Conservation (phyloP, 1,284 basidiomycete genomes). For the Cutaneotrichosporon arboriforme region DNA sequence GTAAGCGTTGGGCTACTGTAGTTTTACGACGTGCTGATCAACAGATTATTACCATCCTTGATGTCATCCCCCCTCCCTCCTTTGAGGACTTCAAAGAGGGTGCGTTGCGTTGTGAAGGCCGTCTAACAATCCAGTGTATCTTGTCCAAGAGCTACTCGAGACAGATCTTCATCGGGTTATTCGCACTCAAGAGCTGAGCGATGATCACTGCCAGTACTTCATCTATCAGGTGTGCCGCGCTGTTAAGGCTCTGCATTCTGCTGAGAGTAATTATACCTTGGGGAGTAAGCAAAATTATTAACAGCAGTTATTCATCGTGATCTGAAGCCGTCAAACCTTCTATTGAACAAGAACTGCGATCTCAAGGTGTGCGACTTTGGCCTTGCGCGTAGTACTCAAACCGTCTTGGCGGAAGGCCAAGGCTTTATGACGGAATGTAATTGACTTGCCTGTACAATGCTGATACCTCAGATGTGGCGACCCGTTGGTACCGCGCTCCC, state of each 20-base stretch:
- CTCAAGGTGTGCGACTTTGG: conserved; percentile 94
- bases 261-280: conserved; percentile 54
- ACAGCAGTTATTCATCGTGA: conserved; percentile 79
- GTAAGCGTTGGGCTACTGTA: conserved; percentile 51
- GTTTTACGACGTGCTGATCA: not conserved
- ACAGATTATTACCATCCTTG: conserved; percentile 89
- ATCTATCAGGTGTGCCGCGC: conserved; percentile 68
- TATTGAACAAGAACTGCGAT: conserved; percentile 93
- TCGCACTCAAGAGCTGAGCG: conserved; percentile 71
- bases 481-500: conserved; percentile 73
- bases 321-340: conserved; percentile 88
- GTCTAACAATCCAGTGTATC: conserved; percentile 32
- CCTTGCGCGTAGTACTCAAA: conserved; percentile 78
- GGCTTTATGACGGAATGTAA: conserved; percentile 11
- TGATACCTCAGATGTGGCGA: conserved; percentile 8
- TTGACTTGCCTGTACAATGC: not conserved
- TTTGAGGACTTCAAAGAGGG: conserved; percentile 89
- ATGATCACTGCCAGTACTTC: conserved; percentile 73
- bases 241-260: conserved; percentile 87
- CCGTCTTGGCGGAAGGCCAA: conserved; percentile 67
- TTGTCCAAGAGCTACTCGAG: conserved; percentile 78
- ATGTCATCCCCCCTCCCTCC: conserved; percentile 85
- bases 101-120: conserved; percentile 13
- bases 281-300: not conserved
- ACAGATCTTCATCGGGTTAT: conserved; percentile 71